Evolutionary conservation across 2,329 filamentous ascomycete genomes (phyloP).

Genomic region (Didymella segeticola): DNA sequence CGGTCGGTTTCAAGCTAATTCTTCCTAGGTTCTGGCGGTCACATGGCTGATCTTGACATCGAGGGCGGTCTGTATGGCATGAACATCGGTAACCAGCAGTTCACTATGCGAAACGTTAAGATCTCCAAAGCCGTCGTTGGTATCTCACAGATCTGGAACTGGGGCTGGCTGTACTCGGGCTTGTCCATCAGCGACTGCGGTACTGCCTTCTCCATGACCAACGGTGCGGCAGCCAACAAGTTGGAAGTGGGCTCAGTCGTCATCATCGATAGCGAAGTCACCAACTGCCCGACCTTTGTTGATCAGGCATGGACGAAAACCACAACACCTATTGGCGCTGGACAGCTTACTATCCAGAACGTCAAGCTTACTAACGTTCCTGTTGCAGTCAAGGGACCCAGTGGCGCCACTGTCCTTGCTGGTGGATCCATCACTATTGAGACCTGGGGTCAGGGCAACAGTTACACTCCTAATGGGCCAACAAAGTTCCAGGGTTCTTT

Average conservation of each 20-base stretch:
- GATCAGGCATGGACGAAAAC: conserved; percentile 49
- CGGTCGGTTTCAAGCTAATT: background rate
- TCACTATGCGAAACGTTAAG: conserved; percentile 64
- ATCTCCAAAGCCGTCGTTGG: conserved; percentile 61
- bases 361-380: conserved; percentile 49
- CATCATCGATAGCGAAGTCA: conserved; percentile 63
- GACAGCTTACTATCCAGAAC: conserved; percentile 64
- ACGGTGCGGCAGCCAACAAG: conserved; percentile 34
- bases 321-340: conserved; percentile 54
- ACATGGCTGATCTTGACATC: conserved; percentile 56
- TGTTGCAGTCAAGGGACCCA: conserved; percentile 39
- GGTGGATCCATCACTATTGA: conserved; percentile 45
- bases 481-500: conserved; percentile 56
- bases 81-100: conserved; percentile 59
- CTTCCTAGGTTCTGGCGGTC: conserved; percentile 51
- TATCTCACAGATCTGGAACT: conserved; percentile 66
- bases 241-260: conserved; percentile 62
- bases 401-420: conserved; percentile 35
- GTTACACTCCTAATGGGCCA: conserved; percentile 51
- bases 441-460: conserved; percentile 47
- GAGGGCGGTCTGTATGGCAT: conserved; percentile 53
- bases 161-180: conserved; percentile 64
- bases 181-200: conserved; percentile 61
- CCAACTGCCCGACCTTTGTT: conserved; percentile 59
- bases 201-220: conserved; percentile 61